A percentile compares a stretch with the other conserved stretches of the same genome.
Evolutionary conservation across 1,284 basidiomycete genomes (phyloP).

Genomic region (Rhodotorula sp.): DNA sequence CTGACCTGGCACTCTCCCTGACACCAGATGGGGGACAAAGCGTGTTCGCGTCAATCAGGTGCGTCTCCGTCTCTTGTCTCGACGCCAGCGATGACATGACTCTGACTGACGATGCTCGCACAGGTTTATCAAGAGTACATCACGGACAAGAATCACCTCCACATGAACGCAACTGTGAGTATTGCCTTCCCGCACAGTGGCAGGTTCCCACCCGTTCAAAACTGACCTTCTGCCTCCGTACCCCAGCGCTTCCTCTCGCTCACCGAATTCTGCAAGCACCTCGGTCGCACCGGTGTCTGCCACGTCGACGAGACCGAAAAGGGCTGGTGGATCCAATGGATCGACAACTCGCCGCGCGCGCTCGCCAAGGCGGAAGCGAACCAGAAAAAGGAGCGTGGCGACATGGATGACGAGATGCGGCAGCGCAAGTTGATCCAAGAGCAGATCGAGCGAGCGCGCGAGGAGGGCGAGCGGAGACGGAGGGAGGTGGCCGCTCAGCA

Average conservation of each 20-base stretch:
- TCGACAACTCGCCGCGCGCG: constrained; percentile 91
- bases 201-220: no score
- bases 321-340: constrained; percentile 95
- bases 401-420: constrained; percentile 89
- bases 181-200: rapidly evolving
- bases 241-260: constrained; percentile 81
- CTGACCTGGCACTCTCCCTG: not conserved
- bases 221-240: not conserved
- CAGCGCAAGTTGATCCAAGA: constrained; percentile 85
- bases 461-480: constrained; percentile 49
- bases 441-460: constrained; percentile 82
- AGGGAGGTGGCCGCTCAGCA: constrained; percentile 29
- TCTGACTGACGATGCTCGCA: not conserved
- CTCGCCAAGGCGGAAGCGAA: constrained; percentile 77
- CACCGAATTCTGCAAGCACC: constrained; percentile 86
- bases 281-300: constrained; percentile 82
- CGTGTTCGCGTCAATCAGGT: constrained; percentile 82
- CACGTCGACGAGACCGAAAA: constrained; percentile 97
- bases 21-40: constrained; percentile 78
- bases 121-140: constrained; percentile 96
- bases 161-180: constrained; percentile 86
- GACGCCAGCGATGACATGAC: not conserved
- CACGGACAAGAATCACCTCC: constrained; percentile 86
- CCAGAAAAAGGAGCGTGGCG: constrained; percentile 86
- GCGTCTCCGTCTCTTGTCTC: not conserved